A percentile compares a stretch with the other conserved stretches of the same genome.
phyloP scores from a whole-genome alignment of 2,329 filamentous ascomycete genomes.

The Cordyceps cicadae region DNA sequence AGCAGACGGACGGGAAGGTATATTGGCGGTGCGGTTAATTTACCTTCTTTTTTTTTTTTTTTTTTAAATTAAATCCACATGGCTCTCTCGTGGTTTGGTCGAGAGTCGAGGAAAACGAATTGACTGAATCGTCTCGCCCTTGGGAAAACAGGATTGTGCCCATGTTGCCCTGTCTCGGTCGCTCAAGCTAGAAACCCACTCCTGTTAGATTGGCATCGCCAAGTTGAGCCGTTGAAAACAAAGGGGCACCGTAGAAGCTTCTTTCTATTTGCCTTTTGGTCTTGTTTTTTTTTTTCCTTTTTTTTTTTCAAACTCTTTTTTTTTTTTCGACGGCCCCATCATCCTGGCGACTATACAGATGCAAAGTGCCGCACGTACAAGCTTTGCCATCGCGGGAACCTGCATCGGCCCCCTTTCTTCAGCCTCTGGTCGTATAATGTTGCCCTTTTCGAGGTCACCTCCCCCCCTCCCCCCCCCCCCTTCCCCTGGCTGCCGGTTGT shows the following conservation, averaged over 20 bases:
- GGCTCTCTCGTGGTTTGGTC: neutral
- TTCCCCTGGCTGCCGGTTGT: neutral
- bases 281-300: neutral
- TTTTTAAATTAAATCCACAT: neutral
- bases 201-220: neutral
- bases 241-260: neutral
- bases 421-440: neutral
- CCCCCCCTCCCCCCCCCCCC: too few relatives aligned
- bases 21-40: too few relatives aligned
- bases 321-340: neutral
- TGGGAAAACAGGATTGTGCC: neutral
- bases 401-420: neutral
- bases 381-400: neutral
- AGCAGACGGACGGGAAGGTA: neutral
- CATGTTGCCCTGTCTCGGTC: neutral
- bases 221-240: neutral
- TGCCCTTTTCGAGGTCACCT: neutral
- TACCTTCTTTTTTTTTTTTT: too few relatives aligned
- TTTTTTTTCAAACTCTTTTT: neutral
- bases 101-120: neutral
- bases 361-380: neutral
- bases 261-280: neutral
- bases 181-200: conserved; percentile 1
- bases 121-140: neutral
- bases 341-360: neutral